phyloP scores from a whole-genome alignment of 257 asterid species.

The Solanum pimpinellifolium region DNA sequence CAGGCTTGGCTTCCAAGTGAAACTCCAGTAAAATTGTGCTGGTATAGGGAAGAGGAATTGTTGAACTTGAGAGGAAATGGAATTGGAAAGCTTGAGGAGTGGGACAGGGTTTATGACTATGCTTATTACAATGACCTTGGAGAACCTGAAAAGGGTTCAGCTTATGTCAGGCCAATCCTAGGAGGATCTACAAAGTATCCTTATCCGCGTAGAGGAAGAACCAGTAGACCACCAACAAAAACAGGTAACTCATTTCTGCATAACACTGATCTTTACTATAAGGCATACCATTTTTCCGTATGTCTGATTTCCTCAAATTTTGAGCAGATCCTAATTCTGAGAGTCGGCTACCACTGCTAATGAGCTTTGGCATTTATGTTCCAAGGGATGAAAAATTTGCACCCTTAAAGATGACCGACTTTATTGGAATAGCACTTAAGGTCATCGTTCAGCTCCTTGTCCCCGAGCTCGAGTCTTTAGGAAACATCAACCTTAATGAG shows the following conservation, averaged over 20 bases:
- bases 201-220: conserved; percentile 73
- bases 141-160: conserved; percentile 12
- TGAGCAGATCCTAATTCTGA: conserved; percentile 36
- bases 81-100: conserved; percentile 21
- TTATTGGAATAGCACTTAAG: conserved; percentile 36
- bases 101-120: conserved; percentile 37
- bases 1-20: conserved; percentile 29
- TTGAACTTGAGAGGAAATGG: conserved; percentile 27
- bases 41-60: conserved; percentile 21
- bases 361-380: conserved; percentile 42
- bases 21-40: conserved; percentile 16
- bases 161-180: conserved; percentile 9
- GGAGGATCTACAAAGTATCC: conserved; percentile 28
- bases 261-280: not conserved
- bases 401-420: conserved; percentile 46
- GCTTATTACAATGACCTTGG: conserved; percentile 34
- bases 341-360: conserved; percentile 34
- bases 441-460: conserved; percentile 43
- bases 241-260: conserved; percentile 18
- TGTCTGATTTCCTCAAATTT: not conserved
- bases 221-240: conserved; percentile 49
- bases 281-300: not conserved
- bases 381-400: conserved; percentile 65
- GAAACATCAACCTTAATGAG: conserved; percentile 24
- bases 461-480: conserved; percentile 32